phyloP scores from a whole-genome alignment of 768 basidiomycete species.

The Termitomyces titanicus region DNA sequence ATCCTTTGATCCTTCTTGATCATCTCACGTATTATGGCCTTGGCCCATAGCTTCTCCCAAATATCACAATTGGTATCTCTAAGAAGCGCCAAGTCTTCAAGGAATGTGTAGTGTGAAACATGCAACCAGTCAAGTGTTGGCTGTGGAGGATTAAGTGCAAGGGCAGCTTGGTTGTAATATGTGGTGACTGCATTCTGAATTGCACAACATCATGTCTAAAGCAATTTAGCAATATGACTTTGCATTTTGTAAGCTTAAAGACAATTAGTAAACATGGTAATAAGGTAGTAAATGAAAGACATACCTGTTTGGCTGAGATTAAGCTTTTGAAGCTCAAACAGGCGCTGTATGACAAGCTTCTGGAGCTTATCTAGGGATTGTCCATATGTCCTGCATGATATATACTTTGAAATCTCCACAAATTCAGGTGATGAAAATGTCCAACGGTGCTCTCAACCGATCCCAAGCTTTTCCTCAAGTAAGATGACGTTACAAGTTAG shows the following conservation, averaged over 20 bases:
- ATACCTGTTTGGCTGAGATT: conserved; percentile 30
- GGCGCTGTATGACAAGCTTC: background rate
- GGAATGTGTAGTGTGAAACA: too few species aligned
- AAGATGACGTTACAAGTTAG: too few species aligned
- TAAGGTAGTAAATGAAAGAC: background rate
- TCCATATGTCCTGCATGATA: background rate
- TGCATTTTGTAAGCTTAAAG: background rate
- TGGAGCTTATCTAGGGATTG: background rate
- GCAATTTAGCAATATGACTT: background rate
- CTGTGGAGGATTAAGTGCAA: background rate
- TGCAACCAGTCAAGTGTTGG: background rate
- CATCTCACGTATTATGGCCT: too few species aligned
- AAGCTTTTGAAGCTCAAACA: conserved; percentile 34
- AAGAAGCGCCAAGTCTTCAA: conserved; percentile 1
- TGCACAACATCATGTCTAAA: background rate
- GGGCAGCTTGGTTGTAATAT: background rate
- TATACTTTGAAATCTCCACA: background rate
- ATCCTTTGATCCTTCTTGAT: too few species aligned
- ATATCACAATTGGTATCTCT: background rate
- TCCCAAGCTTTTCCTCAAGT: too few species aligned
- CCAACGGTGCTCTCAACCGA: background rate
- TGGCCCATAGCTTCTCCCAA: background rate
- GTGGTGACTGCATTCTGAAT: background rate
- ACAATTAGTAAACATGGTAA: background rate
- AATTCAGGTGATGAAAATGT: background rate